A percentile compares a stretch with the other conserved stretches of the same genome.
phyloP scores from a whole-genome alignment of 2,329 filamentous ascomycete genomes.

The Volutella citrinella region DNA sequence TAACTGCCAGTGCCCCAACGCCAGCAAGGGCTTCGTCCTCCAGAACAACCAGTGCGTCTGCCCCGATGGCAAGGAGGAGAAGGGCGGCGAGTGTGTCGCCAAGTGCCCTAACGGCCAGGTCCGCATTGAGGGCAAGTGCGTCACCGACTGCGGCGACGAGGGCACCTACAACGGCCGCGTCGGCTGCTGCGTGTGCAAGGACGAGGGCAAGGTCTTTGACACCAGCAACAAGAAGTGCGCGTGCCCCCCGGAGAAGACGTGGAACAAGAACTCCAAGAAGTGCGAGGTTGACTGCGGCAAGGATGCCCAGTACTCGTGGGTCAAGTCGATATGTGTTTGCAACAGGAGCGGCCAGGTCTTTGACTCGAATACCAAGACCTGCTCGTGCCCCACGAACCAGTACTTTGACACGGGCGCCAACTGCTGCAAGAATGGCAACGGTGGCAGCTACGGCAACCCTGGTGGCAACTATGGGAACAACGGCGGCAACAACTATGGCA shows the following conservation, averaged over 20 bases:
- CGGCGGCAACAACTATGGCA: no score
- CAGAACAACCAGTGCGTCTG: no score
- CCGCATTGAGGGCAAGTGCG: no score
- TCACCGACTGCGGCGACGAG: not conserved
- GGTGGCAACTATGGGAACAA: no score
- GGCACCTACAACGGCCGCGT: not conserved
- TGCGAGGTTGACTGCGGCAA: conserved; percentile 8
- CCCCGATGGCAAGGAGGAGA: no score
- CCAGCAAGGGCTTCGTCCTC: no score
- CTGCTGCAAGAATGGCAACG: conserved; percentile 5
- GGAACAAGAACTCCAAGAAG: conserved; percentile 3
- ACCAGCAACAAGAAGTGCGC: conserved; percentile 3
- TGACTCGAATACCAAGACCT: not conserved
- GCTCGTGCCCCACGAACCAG: conserved; percentile 1
- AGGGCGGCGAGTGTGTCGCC: no score
- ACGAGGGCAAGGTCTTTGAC: conserved; percentile 3
- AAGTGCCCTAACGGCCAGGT: no score
- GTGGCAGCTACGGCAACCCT: conserved; percentile 1
- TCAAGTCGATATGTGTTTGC: conserved; percentile 2
- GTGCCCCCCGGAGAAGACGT: conserved; percentile 2
- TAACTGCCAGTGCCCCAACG: no score
- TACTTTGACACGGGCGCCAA: conserved; percentile 4
- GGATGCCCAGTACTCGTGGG: conserved; percentile 3
- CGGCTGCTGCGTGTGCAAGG: conserved; percentile 5
- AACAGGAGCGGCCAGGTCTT: conserved; percentile 1